These are phyloP conservation scores for Omphalea diandra DNA, from an alignment of 441 rosid species.

Conservation along the genomic window DNA sequence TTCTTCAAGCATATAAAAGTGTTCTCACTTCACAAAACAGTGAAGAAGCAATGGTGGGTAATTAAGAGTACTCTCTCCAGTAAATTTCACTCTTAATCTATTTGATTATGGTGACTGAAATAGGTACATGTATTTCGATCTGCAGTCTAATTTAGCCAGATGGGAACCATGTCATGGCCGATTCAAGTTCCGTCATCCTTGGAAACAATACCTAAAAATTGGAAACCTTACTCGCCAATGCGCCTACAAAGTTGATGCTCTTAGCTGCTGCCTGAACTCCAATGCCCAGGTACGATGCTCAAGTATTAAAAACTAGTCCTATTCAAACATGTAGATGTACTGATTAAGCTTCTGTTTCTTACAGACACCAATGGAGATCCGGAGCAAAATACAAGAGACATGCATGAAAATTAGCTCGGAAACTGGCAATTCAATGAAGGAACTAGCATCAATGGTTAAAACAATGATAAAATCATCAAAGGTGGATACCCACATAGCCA, in stretches of 20 bases:
- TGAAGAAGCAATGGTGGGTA: constrained; percentile 62
- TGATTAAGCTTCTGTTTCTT: not conserved
- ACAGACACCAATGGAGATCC: constrained; percentile 49
- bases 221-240: constrained; percentile 41
- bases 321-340: not conserved
- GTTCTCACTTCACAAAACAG: constrained; percentile 49
- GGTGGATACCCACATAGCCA: constrained; percentile 37
- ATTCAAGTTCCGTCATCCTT: constrained; percentile 57
- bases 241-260: constrained; percentile 42
- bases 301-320: too few species aligned
- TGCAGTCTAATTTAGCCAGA: constrained; percentile 60
- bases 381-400: constrained; percentile 37
- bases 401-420: constrained; percentile 43
- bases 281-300: constrained; percentile 29
- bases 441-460: constrained; percentile 45
- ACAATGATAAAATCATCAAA: constrained; percentile 38
- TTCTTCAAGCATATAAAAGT: constrained; percentile 43
- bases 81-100: not conserved
- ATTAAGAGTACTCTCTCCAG: not conserved
- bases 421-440: constrained; percentile 47
- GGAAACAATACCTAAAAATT: constrained; percentile 52
- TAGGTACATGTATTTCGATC: not conserved
- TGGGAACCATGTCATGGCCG: constrained; percentile 75
- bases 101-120: not conserved
- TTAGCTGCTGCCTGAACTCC: constrained; percentile 36